Conservation (phyloP, 2,329 filamentous ascomycete genomes). For the Parascedosporium putredinis region DNA sequence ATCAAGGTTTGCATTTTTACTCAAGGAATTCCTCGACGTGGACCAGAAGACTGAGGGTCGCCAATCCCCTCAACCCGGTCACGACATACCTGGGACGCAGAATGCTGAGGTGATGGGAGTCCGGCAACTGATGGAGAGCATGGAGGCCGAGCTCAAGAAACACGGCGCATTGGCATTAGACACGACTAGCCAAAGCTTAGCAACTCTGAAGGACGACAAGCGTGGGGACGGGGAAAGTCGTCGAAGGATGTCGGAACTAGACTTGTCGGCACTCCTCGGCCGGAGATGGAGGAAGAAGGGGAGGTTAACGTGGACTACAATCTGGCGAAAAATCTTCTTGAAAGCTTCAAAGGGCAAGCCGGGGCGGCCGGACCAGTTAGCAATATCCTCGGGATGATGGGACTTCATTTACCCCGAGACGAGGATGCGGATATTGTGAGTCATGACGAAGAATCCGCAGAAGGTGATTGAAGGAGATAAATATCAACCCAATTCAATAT, state of each 20-base stretch:
- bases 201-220: constrained; percentile 17
- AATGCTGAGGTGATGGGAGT: constrained; percentile 51
- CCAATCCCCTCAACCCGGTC: neutral
- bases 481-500: too few relatives aligned
- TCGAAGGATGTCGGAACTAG: too few relatives aligned
- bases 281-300: constrained; percentile 42
- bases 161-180: constrained; percentile 55
- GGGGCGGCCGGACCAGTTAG: constrained; percentile 78
- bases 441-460: too few relatives aligned
- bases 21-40: constrained; percentile 83
- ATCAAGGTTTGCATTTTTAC: constrained; percentile 73
- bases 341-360: constrained; percentile 84
- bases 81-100: neutral
- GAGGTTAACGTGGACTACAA: constrained; percentile 56
- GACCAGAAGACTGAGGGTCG: constrained; percentile 19
- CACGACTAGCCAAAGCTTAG: constrained; percentile 21
- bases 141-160: constrained; percentile 62
- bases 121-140: constrained; percentile 51
- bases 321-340: constrained; percentile 78
- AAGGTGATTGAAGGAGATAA: too few relatives aligned
- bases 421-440: constrained; percentile 42
- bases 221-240: too few relatives aligned
- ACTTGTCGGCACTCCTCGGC: too few relatives aligned
- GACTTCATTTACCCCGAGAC: constrained; percentile 69
- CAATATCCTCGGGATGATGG: constrained; percentile 81